These are phyloP conservation scores for Trichophyton schoenleinii DNA, from an alignment of 2,329 filamentous ascomycete genomes.

Conservation along the genomic window DNA sequence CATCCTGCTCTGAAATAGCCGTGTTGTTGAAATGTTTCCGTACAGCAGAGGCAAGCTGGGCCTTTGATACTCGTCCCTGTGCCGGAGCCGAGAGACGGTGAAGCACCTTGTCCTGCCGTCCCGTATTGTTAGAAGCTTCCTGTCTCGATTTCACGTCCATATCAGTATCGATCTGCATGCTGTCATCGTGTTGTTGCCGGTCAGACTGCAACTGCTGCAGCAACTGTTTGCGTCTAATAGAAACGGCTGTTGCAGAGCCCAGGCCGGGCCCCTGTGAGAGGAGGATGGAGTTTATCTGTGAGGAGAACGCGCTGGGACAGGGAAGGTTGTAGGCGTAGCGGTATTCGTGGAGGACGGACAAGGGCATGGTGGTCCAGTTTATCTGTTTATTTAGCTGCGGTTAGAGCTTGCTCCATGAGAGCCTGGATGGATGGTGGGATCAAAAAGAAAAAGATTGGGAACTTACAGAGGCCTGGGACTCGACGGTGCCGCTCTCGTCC, in stretches of 20 bases:
- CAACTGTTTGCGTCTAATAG: slow-evolving; percentile 14
- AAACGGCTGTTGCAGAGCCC: slow-evolving; percentile 34
- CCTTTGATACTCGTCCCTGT: slow-evolving; percentile 32
- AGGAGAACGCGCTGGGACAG: slow-evolving; percentile 33
- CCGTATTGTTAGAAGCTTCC: neutral
- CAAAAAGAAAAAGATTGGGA: neutral
- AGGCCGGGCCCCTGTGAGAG: slow-evolving; percentile 35
- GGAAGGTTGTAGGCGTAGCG: slow-evolving; percentile 36
- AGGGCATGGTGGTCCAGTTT: slow-evolving; percentile 32
- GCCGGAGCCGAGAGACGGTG: neutral
- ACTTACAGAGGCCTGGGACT: slow-evolving; percentile 1
- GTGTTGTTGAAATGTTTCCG: slow-evolving; percentile 38
- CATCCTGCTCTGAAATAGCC: slow-evolving; percentile 35
- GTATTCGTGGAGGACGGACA: slow-evolving; percentile 37
- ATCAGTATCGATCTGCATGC: neutral
- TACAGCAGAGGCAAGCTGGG: slow-evolving; percentile 31
- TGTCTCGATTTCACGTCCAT: neutral
- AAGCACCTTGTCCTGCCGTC: neutral
- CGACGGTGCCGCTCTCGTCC: neutral
- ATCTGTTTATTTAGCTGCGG: slow-evolving; percentile 22
- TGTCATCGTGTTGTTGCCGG: slow-evolving; percentile 9
- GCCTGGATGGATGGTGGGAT: slow-evolving; percentile 7
- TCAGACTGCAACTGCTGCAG: neutral
- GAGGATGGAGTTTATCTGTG: slow-evolving; percentile 35
- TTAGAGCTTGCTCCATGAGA: neutral